Conservation (phyloP, 176 grass and related monocot genomes). For the Miscanthus lutarioriparius region DNA sequence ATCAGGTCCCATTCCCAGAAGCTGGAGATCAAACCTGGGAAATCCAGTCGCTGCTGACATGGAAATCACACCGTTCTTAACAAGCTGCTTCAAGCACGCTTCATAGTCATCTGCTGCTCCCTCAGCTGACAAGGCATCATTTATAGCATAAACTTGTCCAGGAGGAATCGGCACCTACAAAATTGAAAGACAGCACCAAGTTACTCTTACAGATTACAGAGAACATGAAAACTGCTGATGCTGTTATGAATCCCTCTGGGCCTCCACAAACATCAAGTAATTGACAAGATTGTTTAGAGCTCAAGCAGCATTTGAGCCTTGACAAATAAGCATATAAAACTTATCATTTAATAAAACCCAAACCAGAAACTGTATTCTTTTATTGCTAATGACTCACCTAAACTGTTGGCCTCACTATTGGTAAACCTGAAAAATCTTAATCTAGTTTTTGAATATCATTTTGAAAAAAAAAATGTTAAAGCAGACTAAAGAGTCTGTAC, state of each 20-base stretch:
- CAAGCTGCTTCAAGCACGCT: constrained; percentile 71
- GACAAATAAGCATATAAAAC: not conserved
- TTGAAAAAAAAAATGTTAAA: not conserved
- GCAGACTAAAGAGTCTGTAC: too few relatives aligned
- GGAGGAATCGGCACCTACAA: constrained; percentile 77
- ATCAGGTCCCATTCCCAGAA: constrained; percentile 97
- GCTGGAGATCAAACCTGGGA: constrained; percentile 84
- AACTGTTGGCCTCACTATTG: not conserved
- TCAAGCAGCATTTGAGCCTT: not conserved
- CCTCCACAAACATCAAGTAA: not conserved
- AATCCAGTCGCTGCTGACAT: constrained; percentile 58
- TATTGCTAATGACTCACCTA: not conserved
- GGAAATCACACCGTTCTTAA: constrained; percentile 56
- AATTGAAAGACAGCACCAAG: constrained; percentile 5
- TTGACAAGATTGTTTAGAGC: not conserved
- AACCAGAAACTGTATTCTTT: not conserved
- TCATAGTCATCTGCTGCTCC: constrained; percentile 92
- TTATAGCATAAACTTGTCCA: constrained; percentile 90
- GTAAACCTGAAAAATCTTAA: not conserved
- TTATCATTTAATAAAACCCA: not conserved
- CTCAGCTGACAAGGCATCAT: constrained; percentile 85
- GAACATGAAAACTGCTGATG: not conserved
- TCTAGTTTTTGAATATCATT: constrained; percentile 2
- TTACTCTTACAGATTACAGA: not conserved
- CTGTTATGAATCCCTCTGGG: not conserved